These are phyloP conservation scores for Hordeum marinum DNA, from an alignment of 176 grass and related monocot species.

Conservation along the genomic window DNA sequence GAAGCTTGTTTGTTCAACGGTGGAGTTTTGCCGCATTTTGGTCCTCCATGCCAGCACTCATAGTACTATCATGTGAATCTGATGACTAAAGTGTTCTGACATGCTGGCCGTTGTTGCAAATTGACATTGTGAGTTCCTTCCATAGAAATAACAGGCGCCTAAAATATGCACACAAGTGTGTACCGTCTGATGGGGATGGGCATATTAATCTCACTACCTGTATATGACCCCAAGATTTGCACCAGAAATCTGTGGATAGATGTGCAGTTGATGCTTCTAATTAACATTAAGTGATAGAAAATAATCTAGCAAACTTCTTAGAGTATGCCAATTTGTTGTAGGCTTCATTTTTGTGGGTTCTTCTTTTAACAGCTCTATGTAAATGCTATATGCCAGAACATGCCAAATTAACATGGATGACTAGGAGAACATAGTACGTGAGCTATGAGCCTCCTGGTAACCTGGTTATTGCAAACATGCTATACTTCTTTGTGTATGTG, in stretches of 20 bases:
- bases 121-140: not conserved
- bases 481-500: not conserved
- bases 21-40: not conserved
- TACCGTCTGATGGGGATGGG: not conserved
- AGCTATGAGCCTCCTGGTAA: not conserved
- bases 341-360: not conserved
- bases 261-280: not conserved
- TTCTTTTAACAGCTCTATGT: not conserved
- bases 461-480: not conserved
- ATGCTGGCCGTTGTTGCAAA: not conserved
- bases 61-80: not conserved
- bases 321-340: not conserved
- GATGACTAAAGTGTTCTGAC: not conserved
- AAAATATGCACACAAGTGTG: not conserved
- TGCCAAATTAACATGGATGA: not conserved
- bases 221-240: not conserved
- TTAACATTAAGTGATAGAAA: not conserved
- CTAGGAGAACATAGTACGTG: not conserved
- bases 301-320: not conserved
- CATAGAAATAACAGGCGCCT: not conserved
- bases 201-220: not conserved
- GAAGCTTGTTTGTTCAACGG: not conserved
- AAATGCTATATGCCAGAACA: not conserved
- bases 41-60: not conserved
- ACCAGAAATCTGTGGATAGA: not conserved